Conservation (phyloP, 2,329 filamentous ascomycete genomes). For the Zasmidium angulare region DNA sequence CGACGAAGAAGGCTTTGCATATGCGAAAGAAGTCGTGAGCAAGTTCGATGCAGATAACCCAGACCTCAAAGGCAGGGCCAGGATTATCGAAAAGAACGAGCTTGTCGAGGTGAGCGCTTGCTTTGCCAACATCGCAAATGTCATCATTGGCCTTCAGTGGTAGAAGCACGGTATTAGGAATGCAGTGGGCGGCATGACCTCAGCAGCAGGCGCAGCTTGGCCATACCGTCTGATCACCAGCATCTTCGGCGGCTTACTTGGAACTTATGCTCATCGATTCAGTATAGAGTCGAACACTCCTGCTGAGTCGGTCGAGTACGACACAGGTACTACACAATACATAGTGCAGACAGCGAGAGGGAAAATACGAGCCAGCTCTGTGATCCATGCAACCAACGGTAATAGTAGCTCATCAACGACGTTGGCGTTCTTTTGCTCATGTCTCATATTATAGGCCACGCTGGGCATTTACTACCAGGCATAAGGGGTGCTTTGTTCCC, state of each 20-base stretch:
- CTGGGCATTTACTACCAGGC: constrained; percentile 16
- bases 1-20: constrained; percentile 1
- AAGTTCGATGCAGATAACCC: constrained; percentile 3
- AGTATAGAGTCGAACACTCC: constrained; percentile 16
- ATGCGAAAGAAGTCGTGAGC: background rate
- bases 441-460: constrained; percentile 3
- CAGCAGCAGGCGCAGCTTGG: constrained; percentile 17
- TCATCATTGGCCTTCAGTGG: background rate
- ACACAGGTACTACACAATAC: background rate
- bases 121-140: background rate
- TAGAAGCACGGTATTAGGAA: constrained; percentile 9
- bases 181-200: constrained; percentile 7
- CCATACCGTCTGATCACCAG: constrained; percentile 20
- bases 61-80: background rate
- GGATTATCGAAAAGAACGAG: background rate
- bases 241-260: constrained; percentile 5
- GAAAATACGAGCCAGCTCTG: constrained; percentile 2
- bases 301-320: constrained; percentile 5
- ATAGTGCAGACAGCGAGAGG: constrained; percentile 10
- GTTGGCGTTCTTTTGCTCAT: background rate
- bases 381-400: constrained; percentile 20
- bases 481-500: constrained; percentile 17
- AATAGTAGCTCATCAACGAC: background rate
- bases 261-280: constrained; percentile 7
- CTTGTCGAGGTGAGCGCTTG: background rate